Conservation (phyloP, 2,329 filamentous ascomycete species). For the Monosporascus sp. region DNA sequence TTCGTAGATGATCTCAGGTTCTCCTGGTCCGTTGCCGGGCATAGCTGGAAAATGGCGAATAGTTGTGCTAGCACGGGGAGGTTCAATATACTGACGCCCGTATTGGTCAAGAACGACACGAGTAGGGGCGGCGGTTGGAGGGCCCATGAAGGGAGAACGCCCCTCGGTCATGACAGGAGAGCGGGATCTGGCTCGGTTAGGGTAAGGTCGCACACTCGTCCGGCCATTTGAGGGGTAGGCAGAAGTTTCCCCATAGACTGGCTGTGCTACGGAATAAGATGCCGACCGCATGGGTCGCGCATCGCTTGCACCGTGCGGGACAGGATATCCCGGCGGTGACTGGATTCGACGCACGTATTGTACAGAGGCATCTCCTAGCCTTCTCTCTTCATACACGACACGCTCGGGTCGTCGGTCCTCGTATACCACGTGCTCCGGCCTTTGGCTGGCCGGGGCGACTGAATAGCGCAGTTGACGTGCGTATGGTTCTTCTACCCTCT, state of each 20-base stretch:
- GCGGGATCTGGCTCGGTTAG: conserved; percentile 43
- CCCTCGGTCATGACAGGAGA: conserved; percentile 42
- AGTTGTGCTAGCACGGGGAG: conserved; percentile 36
- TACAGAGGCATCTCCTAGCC: conserved; percentile 23
- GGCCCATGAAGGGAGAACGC: conserved; percentile 45
- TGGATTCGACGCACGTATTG: conserved; percentile 33
- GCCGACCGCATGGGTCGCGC: conserved; percentile 34
- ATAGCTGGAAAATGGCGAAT: conserved; percentile 45
- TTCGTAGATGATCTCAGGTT: conserved; percentile 62
- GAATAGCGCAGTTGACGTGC: conserved; percentile 24
- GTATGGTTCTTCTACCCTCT: conserved; percentile 24
- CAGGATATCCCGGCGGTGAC: conserved; percentile 32
- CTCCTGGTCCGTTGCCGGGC: conserved; percentile 36
- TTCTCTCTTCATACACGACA: conserved; percentile 25
- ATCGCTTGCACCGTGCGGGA: conserved; percentile 34
- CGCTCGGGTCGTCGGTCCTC: conserved; percentile 27
- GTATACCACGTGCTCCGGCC: conserved; percentile 22
- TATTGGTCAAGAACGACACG: conserved; percentile 78
- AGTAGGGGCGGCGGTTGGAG: conserved; percentile 49
- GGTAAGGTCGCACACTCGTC: conserved; percentile 44
- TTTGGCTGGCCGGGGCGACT: conserved; percentile 20
- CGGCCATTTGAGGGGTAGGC: conserved; percentile 43
- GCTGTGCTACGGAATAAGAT: conserved; percentile 38
- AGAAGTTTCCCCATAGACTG: conserved; percentile 35
- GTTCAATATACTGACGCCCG: conserved; percentile 71